These are phyloP conservation scores for Melanogaster broomeanus DNA, from an alignment of 768 basidiomycete genomes.

Conservation along the genomic window DNA sequence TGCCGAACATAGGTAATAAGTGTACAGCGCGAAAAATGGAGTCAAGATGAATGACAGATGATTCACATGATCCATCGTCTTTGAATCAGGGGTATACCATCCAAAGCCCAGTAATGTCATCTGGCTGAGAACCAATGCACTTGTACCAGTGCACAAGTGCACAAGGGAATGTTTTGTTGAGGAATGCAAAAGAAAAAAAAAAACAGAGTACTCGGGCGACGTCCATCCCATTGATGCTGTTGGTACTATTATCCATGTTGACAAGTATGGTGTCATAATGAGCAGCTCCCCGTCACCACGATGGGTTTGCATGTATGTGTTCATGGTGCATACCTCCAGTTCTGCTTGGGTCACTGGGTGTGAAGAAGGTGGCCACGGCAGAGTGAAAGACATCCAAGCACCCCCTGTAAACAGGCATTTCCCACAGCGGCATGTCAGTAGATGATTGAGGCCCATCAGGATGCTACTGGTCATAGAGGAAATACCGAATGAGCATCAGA, in stretches of 20 bases:
- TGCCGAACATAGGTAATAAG: background rate
- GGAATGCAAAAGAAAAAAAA: conserved; percentile 4
- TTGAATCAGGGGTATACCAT: background rate
- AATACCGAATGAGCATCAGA: background rate
- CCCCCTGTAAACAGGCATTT: conserved; percentile 11
- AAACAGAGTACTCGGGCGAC: conserved; percentile 1
- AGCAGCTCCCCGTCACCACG: background rate
- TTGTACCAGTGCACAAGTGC: conserved; percentile 4
- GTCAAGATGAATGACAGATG: conserved; percentile 4
- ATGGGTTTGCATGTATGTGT: background rate
- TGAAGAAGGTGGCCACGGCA: conserved; percentile 2
- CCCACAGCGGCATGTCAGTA: conserved; percentile 1
- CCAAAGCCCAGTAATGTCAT: conserved; percentile 9
- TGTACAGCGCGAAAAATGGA: conserved; percentile 1
- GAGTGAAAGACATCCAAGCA: background rate
- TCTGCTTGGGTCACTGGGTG: conserved; percentile 6
- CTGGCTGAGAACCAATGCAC: background rate
- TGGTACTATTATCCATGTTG: background rate
- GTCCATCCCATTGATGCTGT: background rate
- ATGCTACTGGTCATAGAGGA: conserved; percentile 3
- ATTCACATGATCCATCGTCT: background rate
- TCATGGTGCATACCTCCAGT: conserved; percentile 7
- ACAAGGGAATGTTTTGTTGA: background rate
- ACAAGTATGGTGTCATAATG: conserved; percentile 10
- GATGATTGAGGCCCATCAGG: background rate